Evolutionary conservation across 1,284 basidiomycete species (phyloP).

Genomic region (Malassezia sympodialis): DNA sequence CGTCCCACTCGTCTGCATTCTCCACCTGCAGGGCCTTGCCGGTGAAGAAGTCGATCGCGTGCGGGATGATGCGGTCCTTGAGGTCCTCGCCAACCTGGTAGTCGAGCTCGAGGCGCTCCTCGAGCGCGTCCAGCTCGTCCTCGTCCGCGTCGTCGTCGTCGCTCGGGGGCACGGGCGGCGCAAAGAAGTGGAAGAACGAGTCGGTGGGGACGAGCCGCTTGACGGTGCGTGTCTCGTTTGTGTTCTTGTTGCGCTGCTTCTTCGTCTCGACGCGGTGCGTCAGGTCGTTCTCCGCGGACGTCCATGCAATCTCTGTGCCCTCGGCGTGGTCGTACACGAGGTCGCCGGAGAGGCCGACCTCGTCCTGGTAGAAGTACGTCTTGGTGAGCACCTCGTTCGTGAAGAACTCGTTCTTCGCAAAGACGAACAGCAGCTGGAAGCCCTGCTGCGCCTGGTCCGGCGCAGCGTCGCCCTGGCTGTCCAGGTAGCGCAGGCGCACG

Average conservation of each 20-base stretch:
- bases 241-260: slow-evolving; percentile 87
- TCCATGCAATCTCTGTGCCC: slow-evolving; percentile 87
- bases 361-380: slow-evolving; percentile 84
- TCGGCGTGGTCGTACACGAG: slow-evolving; percentile 88
- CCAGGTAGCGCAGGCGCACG: slow-evolving; percentile 60
- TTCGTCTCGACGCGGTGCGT: slow-evolving; percentile 97
- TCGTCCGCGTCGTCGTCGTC: slow-evolving; percentile 40
- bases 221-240: slow-evolving; percentile 48
- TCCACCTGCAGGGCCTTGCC: slow-evolving; percentile 90
- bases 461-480: background rate
- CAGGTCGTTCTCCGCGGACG: slow-evolving; percentile 83
- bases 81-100: slow-evolving; percentile 98
- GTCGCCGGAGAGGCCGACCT: slow-evolving; percentile 86
- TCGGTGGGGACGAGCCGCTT: slow-evolving; percentile 47
- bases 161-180: slow-evolving; percentile 43
- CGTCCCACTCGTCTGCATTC: slow-evolving; percentile 53
- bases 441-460: slow-evolving; percentile 62
- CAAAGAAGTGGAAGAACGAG: slow-evolving; percentile 49
- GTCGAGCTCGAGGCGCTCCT: slow-evolving; percentile 83
- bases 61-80: slow-evolving; percentile 93
- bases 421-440: slow-evolving; percentile 80
- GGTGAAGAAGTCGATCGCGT: slow-evolving; percentile 76
- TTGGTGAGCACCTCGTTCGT: slow-evolving; percentile 74
- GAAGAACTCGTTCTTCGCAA: slow-evolving; percentile 73
- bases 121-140: slow-evolving; percentile 52